phyloP scores from a whole-genome alignment of 371 early-diverging fungal species.

The Blastocladiella emersonii region DNA sequence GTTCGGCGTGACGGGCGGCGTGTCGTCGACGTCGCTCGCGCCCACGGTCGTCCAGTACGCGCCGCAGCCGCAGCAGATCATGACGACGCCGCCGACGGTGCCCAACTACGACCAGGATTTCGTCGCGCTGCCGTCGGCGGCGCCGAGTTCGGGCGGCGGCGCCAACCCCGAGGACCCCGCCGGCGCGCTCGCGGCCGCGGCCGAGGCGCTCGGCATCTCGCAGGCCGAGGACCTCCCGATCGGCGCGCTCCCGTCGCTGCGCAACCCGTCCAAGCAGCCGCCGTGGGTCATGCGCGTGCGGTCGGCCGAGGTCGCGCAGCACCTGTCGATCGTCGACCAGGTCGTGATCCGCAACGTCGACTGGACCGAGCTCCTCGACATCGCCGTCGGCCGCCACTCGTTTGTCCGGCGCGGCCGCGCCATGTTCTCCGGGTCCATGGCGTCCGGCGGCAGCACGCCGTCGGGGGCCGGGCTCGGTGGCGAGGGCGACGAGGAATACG shows the following conservation, averaged over 20 bases:
- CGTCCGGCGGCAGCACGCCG: background rate
- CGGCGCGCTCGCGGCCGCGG: background rate
- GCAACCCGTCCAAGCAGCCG: background rate
- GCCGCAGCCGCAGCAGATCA: no score
- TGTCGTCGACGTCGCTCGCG: no score
- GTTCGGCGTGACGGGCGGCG: no score
- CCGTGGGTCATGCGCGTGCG: constrained; percentile 29
- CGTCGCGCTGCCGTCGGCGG: background rate
- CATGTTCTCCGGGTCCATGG: background rate
- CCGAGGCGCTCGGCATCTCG: constrained; percentile 47
- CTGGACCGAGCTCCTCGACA: constrained; percentile 50
- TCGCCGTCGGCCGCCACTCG: constrained; percentile 7
- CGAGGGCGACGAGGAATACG: background rate
- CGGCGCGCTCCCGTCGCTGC: constrained; percentile 33
- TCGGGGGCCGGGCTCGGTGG: no score
- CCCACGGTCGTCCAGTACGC: no score
- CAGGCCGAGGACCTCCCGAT: constrained; percentile 67
- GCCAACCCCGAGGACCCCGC: background rate
- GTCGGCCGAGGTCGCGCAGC: constrained; percentile 41
- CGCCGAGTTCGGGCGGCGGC: background rate
- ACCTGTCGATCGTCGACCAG: constrained; percentile 44
- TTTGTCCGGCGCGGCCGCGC: background rate
- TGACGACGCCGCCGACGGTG: no score
- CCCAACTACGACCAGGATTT: no score
- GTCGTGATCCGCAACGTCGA: constrained; percentile 29